A percentile compares a stretch with the other conserved stretches of the same genome.
phyloP scores from a whole-genome alignment of 1,284 basidiomycete species.

The Volvariella surrecta region DNA sequence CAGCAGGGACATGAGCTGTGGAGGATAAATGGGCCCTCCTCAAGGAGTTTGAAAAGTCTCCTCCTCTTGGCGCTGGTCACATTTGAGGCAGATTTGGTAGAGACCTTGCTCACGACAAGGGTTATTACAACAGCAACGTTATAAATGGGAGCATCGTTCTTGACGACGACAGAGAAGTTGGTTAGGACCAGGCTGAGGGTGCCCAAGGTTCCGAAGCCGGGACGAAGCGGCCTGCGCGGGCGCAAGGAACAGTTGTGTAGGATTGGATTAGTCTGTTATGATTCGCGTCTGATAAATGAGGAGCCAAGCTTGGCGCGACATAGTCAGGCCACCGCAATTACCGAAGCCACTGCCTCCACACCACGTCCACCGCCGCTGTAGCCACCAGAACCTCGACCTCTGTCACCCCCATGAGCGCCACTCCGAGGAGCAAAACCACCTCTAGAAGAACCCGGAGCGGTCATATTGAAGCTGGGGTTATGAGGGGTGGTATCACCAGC shows the following conservation, averaged over 20 bases:
- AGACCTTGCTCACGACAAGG: not conserved
- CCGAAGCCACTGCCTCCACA: no score
- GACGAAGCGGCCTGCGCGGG: conserved; percentile 48
- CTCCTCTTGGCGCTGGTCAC: conserved; percentile 23
- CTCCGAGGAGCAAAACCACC: no score
- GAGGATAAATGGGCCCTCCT: conserved; percentile 33
- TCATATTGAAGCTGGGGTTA: no score
- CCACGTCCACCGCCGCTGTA: no score
- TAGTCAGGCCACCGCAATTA: conserved; percentile 18
- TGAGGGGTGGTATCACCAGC: no score
- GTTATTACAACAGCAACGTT: conserved; percentile 54
- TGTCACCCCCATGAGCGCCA: no score
- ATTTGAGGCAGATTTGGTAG: conserved; percentile 33
- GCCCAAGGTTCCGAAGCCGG: conserved; percentile 58
- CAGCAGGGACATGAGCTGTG: conserved; percentile 56
- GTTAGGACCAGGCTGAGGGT: conserved; percentile 43
- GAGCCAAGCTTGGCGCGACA: conserved; percentile 31
- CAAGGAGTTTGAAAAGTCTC: conserved; percentile 54
- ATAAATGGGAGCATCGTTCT: conserved; percentile 38
- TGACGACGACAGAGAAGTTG: conserved; percentile 63
- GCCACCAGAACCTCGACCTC: no score
- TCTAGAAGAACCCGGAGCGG: no score
- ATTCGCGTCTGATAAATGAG: conserved; percentile 31
- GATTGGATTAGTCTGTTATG: conserved; percentile 36
- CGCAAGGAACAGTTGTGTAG: conserved; percentile 31